A percentile compares a stretch with the other conserved stretches of the same genome.
Conservation (phyloP, 257 asterid species). For the Gynochthodes officinalis region DNA sequence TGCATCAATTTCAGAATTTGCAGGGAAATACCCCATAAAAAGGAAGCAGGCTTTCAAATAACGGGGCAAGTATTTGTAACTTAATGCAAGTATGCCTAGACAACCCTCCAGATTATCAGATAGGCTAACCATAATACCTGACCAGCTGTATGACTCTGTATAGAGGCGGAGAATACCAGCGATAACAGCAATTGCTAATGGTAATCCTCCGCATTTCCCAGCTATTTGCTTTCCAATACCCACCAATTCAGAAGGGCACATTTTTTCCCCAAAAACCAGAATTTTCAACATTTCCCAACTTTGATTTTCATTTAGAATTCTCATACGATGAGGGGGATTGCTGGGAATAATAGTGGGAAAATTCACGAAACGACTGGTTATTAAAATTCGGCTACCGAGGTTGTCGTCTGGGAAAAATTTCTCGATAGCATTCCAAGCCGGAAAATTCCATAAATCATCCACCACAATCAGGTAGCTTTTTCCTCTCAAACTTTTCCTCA, state of each 20-base stretch:
- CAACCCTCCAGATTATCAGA: conserved; percentile 10
- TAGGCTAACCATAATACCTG: not conserved
- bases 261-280: conserved; percentile 2
- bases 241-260: conserved; percentile 5
- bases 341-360: not conserved
- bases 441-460: not conserved
- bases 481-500: conserved; percentile 1
- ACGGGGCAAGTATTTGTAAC: conserved; percentile 34
- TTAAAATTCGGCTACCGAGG: not conserved
- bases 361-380: not conserved
- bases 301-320: not conserved
- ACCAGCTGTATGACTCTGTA: not conserved
- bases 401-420: not conserved
- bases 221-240: not conserved
- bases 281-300: conserved; percentile 8
- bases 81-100: conserved; percentile 21
- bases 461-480: not conserved
- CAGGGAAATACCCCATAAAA: conserved; percentile 40
- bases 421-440: conserved; percentile 2
- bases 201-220: conserved; percentile 3
- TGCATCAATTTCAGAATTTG: conserved; percentile 28
- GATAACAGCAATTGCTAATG: not conserved
- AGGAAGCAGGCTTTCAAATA: conserved; percentile 41
- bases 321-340: not conserved
- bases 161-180: not conserved